Conservation (phyloP, 768 basidiomycete species). For the Phlegmacium glaucopus region DNA sequence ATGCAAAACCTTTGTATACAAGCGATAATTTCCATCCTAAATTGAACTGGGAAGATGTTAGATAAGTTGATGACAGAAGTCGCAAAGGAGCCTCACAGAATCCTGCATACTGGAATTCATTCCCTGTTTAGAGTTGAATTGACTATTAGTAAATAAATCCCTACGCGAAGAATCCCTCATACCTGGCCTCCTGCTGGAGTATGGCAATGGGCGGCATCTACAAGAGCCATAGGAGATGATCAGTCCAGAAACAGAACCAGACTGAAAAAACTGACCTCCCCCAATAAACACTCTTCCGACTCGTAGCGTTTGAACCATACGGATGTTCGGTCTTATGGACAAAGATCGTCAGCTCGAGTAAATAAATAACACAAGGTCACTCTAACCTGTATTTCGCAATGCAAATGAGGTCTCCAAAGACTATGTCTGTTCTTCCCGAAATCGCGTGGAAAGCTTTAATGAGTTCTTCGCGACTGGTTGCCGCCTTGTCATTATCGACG, state of each 20-base stretch:
- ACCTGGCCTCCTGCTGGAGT: background rate
- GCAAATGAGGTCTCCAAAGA: background rate
- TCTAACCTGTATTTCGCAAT: background rate
- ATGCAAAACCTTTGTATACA: background rate
- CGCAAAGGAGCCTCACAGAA: background rate
- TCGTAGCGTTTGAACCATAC: background rate
- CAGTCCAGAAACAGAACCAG: background rate
- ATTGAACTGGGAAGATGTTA: background rate
- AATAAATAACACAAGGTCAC: background rate
- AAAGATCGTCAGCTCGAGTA: background rate
- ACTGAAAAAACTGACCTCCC: background rate
- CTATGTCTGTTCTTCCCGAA: background rate
- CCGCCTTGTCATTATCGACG: background rate
- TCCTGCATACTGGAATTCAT: no score
- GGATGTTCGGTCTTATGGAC: background rate
- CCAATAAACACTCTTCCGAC: background rate
- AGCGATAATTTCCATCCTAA: background rate
- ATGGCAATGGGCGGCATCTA: background rate
- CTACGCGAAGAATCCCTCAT: no score
- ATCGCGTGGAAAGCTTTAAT: background rate
- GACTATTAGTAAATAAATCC: no score
- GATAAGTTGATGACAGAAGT: background rate
- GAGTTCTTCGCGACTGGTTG: background rate
- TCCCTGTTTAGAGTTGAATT: no score
- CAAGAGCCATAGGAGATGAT: background rate